Evolutionary conservation across 2,329 filamentous ascomycete genomes (phyloP).

Genomic region (Trichoderma citrinoviride): DNA sequence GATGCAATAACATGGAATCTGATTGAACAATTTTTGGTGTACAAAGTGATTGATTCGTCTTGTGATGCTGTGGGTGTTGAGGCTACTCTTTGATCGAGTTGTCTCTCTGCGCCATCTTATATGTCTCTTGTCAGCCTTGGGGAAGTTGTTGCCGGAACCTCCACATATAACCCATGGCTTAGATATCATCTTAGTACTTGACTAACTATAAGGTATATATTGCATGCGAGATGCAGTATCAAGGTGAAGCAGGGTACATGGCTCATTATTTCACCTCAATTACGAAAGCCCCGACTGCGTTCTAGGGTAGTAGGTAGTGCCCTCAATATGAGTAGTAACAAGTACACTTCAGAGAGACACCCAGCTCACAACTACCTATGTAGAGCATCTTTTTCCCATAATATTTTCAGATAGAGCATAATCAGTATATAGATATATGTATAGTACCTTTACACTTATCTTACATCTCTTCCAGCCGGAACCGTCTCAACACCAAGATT

Average conservation of each 20-base stretch:
- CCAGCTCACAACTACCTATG: neutral
- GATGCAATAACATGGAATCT: constrained; percentile 1
- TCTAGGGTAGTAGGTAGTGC: neutral
- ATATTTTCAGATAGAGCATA: constrained; percentile 11
- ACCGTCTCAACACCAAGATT: neutral
- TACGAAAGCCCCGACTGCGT: no score
- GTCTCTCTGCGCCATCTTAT: no score
- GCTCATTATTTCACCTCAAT: no score
- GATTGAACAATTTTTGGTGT: neutral
- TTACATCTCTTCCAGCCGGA: constrained; percentile 11
- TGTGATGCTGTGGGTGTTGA: no score
- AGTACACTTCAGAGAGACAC: neutral
- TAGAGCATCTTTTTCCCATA: neutral
- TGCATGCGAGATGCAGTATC: no score
- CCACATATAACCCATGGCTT: no score
- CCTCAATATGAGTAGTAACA: neutral
- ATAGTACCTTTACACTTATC: constrained; percentile 19
- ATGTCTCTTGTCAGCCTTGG: no score
- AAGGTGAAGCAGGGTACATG: no score
- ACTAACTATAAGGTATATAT: no score
- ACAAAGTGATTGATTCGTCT: neutral
- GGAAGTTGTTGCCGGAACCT: no score
- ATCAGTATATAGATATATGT: neutral
- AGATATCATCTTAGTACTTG: no score
- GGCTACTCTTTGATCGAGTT: neutral